phyloP scores from a whole-genome alignment of 106 monocot genomes.

The Acanthochlamys bracteata region DNA sequence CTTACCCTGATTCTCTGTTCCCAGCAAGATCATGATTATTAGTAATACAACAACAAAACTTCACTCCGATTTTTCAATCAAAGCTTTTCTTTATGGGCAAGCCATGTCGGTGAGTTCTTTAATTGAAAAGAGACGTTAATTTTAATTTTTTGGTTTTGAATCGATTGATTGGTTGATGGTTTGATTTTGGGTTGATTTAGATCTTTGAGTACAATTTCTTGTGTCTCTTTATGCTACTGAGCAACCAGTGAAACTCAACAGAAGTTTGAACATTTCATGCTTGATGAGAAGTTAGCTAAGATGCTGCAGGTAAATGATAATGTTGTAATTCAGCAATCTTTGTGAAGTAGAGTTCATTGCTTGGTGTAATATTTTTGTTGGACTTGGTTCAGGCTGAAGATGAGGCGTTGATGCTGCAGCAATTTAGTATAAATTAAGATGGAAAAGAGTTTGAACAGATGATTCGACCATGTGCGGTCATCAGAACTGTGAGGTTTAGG shows the following conservation, averaged over 20 bases:
- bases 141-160: not conserved
- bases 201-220: slow-evolving; percentile 19
- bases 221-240: slow-evolving; percentile 8
- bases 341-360: not conserved
- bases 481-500: slow-evolving; percentile 57
- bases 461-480: slow-evolving; percentile 35
- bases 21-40: too few species aligned
- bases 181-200: not conserved
- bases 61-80: too few species aligned
- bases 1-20: too few species aligned
- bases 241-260: slow-evolving; percentile 15
- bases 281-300: slow-evolving; percentile 80
- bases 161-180: not conserved
- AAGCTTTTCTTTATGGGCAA: not conserved
- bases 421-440: slow-evolving; percentile 19
- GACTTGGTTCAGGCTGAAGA: slow-evolving; percentile 61
- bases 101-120: not conserved
- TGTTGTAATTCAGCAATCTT: not conserved
- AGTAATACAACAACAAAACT: too few species aligned
- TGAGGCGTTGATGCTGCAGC: slow-evolving; percentile 66
- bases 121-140: not conserved
- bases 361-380: not conserved
- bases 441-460: slow-evolving; percentile 43
- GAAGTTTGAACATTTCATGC: slow-evolving; percentile 7
- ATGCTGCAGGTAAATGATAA: slow-evolving; percentile 44